Evolutionary conservation across 2,329 filamentous ascomycete genomes (phyloP).

Genomic region (Monilinia aucupariae): DNA sequence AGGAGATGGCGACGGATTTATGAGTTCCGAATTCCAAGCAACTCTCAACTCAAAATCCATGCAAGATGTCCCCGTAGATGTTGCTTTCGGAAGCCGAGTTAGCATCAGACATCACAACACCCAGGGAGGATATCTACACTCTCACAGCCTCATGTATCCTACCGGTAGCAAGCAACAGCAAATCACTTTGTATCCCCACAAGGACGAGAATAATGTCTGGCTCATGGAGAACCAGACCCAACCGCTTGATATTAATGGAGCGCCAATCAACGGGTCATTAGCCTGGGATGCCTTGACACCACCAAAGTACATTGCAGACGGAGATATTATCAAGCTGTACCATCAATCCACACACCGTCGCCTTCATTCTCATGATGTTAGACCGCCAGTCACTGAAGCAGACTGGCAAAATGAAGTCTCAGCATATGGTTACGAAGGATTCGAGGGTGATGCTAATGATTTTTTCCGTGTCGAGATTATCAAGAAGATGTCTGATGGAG

Average conservation of each 20-base stretch:
- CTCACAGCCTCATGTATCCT: slow-evolving; percentile 95
- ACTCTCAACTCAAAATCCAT: slow-evolving; percentile 95
- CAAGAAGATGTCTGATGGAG: slow-evolving; percentile 76
- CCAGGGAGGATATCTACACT: slow-evolving; percentile 95
- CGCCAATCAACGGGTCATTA: slow-evolving; percentile 70
- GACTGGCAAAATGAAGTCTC: slow-evolving; percentile 97
- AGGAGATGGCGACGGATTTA: slow-evolving; percentile 96
- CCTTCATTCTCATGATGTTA: slow-evolving; percentile 92
- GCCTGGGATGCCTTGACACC: slow-evolving; percentile 77
- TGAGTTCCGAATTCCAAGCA: slow-evolving; percentile 98
- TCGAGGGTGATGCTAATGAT: slow-evolving; percentile 94
- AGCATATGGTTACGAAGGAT: slow-evolving; percentile 95
- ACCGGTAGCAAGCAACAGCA: slow-evolving; percentile 97
- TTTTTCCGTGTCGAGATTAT: slow-evolving; percentile 92
- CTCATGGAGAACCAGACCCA: slow-evolving; percentile 94
- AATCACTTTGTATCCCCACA: slow-evolving; percentile 96
- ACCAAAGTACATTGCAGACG: slow-evolving; percentile 66
- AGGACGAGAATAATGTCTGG: slow-evolving; percentile 97
- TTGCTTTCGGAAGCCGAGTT: slow-evolving; percentile 81
- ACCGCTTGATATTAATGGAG: slow-evolving; percentile 69
- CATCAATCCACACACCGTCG: slow-evolving; percentile 79
- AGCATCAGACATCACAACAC: slow-evolving; percentile 91
- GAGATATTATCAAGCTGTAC: slow-evolving; percentile 75
- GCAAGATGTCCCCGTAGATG: slow-evolving; percentile 89
- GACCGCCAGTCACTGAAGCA: slow-evolving; percentile 76